A percentile compares a stretch with the other conserved stretches of the same genome.
These are phyloP conservation scores for Metschnikowia colocasiae DNA, from an alignment of 805 yeast genomes.

Conservation along the genomic window DNA sequence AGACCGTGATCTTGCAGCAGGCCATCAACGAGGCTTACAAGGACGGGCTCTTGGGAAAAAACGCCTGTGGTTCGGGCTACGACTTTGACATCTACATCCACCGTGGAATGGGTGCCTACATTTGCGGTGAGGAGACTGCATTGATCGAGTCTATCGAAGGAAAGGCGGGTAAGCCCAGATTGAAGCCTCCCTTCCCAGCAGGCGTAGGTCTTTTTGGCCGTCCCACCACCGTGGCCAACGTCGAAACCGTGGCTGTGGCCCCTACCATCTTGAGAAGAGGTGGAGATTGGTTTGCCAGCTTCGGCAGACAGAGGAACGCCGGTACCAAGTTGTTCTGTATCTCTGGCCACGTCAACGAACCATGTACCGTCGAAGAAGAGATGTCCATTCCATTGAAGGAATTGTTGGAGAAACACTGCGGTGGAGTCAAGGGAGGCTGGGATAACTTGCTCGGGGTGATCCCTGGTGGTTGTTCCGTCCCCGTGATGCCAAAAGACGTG, in stretches of 20 bases:
- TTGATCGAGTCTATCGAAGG: slow-evolving; percentile 87
- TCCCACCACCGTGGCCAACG: slow-evolving; percentile 88
- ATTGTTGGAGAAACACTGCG: slow-evolving; percentile 82
- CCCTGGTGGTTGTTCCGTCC: slow-evolving; percentile 90
- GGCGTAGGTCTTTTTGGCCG: slow-evolving; percentile 90
- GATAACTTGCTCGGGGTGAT: slow-evolving; percentile 82
- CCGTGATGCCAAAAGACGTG: slow-evolving; percentile 64
- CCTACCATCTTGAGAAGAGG: slow-evolving; percentile 89
- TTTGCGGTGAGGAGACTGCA: slow-evolving; percentile 92
- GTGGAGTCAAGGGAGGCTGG: slow-evolving; percentile 91
- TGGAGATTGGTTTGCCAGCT: slow-evolving; percentile 78
- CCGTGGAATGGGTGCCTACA: slow-evolving; percentile 91
- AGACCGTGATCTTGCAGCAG: slow-evolving; percentile 65
- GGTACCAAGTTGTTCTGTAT: slow-evolving; percentile 85
- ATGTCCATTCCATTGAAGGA: slow-evolving; percentile 87
- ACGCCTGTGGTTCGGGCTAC: slow-evolving; percentile 86
- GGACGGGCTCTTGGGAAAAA: slow-evolving; percentile 75
- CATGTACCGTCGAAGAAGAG: slow-evolving; percentile 91
- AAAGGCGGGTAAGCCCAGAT: slow-evolving; percentile 89
- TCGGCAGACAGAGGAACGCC: slow-evolving; percentile 80
- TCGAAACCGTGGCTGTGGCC: slow-evolving; percentile 86
- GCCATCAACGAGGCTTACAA: slow-evolving; percentile 87
- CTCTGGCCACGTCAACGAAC: slow-evolving; percentile 88
- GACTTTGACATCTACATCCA: slow-evolving; percentile 80
- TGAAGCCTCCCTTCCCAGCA: slow-evolving; percentile 94